Base-by-base conservation (phyloP, 192 early-diverging fungal genomes). In the Podila clonocystis region DNA sequence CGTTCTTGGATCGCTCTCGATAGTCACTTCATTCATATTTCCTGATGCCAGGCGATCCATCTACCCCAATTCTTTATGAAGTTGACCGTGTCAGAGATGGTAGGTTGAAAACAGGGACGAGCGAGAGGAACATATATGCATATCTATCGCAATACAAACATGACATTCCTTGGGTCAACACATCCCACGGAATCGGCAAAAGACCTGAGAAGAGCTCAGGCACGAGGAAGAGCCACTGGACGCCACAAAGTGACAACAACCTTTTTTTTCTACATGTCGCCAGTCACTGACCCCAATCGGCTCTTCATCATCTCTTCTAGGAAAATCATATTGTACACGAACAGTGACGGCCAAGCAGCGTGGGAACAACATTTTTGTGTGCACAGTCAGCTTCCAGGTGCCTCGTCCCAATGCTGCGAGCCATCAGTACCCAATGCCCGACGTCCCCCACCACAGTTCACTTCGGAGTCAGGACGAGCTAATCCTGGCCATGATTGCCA, bases 1-100 rank as follows among this genome's bases (percentile, higher is more conserved):
- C 29, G 3, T 36, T 38, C 26, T 26, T 62, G 36, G 24, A 19
- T 62, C 64, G 33, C 41, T 29, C 70, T 65, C 29, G 36, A 58
- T 87, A 87, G 86, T 96, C 95, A 5, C 80, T 97, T 11, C 95
- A 97, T 74, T 93, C 89, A 73, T 96, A 98, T 82, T 98, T 98
- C 74, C 72, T 98, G 30, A 77, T 95, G 5, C 86, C 95, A 9
- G 96, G 94, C 5, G 87, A 91, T 60, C 87, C 87, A 60, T 72
- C 86, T 28, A 86, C 90, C 0, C 95, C 94, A 28, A 96, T 97
- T 65, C 67, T 94, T 0, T 97, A 94, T 79, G 83, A 91, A 20
- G 95, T 97, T 3, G 85, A 88, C 48, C 87, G 89, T 33, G 58
- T 93, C 19, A 83, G 95, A 6, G 91, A 96, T 75, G 94, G 93